Conservation (phyloP, 2,329 filamentous ascomycete species). For the Trichophyton equinum region DNA sequence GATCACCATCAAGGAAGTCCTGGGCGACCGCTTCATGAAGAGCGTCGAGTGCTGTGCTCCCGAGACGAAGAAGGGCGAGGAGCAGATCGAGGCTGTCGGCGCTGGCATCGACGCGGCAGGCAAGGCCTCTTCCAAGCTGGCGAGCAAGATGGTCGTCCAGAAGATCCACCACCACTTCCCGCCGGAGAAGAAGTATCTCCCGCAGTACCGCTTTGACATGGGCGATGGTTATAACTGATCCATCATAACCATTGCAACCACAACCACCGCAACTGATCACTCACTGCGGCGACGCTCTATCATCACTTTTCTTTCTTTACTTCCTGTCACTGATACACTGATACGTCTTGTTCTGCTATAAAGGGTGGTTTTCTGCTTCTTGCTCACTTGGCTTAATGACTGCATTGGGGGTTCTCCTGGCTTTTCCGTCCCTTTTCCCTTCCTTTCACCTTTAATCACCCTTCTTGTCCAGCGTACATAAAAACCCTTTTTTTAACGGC, state of each 20-base stretch:
- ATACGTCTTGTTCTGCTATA: too few relatives aligned
- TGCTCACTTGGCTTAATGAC: background rate
- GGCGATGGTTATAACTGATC: slow-evolving; percentile 16
- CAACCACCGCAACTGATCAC: too few relatives aligned
- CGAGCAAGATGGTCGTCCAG: slow-evolving; percentile 19
- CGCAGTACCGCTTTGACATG: slow-evolving; percentile 20
- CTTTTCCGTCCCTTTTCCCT: background rate
- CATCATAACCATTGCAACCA: too few relatives aligned
- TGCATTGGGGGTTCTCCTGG: background rate
- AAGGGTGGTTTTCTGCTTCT: background rate
- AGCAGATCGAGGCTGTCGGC: slow-evolving; percentile 36
- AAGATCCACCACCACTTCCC: slow-evolving; percentile 25
- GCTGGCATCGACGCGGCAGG: slow-evolving; percentile 31
- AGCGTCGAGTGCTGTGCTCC: slow-evolving; percentile 66
- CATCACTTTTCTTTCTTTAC: background rate
- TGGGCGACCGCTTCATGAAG: slow-evolving; percentile 60
- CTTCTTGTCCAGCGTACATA: background rate
- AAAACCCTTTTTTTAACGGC: background rate
- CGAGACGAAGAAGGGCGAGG: slow-evolving; percentile 44
- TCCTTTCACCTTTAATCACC: background rate
- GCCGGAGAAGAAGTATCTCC: slow-evolving; percentile 19
- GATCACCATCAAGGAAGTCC: slow-evolving; percentile 54
- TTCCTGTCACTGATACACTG: background rate
- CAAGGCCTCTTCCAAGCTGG: slow-evolving; percentile 16
- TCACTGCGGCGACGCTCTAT: too few relatives aligned